Percentiles rank a stretch among this genome's conserved stretches.
Evolutionary conservation across 2,329 filamentous ascomycete genomes (phyloP).

Genomic region (Colletotrichum gigasporum): DNA sequence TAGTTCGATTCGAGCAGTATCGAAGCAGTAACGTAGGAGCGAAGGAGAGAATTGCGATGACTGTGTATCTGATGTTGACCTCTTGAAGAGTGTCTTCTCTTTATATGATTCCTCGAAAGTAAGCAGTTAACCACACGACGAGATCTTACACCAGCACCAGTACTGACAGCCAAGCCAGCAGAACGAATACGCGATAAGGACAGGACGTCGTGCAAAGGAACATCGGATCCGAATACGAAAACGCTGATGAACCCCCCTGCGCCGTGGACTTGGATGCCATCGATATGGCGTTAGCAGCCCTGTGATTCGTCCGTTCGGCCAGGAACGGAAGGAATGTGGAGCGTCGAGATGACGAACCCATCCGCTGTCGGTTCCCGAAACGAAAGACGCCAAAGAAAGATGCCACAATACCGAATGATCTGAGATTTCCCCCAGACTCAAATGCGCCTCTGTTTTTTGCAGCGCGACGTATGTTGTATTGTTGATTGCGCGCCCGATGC

Average conservation of each 20-base stretch:
- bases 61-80: background rate
- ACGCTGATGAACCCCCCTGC: background rate
- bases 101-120: background rate
- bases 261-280: too few species aligned
- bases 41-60: too few species aligned
- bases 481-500: too few species aligned
- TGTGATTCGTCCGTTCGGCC: background rate
- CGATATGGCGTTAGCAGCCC: background rate
- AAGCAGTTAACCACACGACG: too few species aligned
- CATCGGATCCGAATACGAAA: constrained; percentile 22
- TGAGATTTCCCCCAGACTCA: too few species aligned
- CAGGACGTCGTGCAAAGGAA: background rate
- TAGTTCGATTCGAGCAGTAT: too few species aligned
- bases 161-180: background rate
- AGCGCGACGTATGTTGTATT: too few species aligned
- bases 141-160: background rate
- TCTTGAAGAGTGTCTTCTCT: too few species aligned
- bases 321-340: background rate
- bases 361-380: too few species aligned
- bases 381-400: too few species aligned
- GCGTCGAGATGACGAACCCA: background rate
- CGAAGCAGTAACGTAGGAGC: background rate
- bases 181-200: constrained; percentile 23
- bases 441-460: too few species aligned
- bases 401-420: too few species aligned